Evolutionary conservation across 176 grass and related monocot species (phyloP), one percentile per base, ranked within the genome.

Genomic region (Avena sativa): DNA sequence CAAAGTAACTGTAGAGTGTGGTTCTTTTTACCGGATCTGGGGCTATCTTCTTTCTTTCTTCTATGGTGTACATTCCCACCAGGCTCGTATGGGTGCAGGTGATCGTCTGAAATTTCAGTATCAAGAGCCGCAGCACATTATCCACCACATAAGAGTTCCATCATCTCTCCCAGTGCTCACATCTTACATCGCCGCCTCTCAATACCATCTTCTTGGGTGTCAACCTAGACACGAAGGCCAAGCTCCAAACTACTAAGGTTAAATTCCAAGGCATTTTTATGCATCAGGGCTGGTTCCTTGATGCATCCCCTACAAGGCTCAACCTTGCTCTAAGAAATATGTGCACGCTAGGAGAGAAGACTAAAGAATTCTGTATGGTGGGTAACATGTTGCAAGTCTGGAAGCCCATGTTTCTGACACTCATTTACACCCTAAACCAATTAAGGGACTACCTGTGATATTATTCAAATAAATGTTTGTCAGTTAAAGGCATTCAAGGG

Each of bases 321-420:
- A 69, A 17, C 66, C 66, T 17, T 69, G 32, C 8, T 69, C 8
- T 40, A 69, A 69, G 32, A 34, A 69, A 69, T 34, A 69, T 69
- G 66, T 8, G 36, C 16, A 69, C 17, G 66, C 32, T 69, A 69
- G 66, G 34, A 69, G 66, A 69, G 66, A 69, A 69, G 66, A 69
- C 32, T 40, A 69, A 40, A 69, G 32, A 69, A 40, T 69, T 40
- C 15, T 40, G 15, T 69, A 38, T 69, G 34, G 32, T 69, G 16
- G 7, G 15, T 69, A 69, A 69, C 28, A 38, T 19, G 15, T 17
- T 69, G 15, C 32, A 69, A 69, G 66, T 17, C 32, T 68, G 38
- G 32, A 69, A 34, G 36, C 32, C 34, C 14, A 16, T 67, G 64
- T 32, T 69, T 38, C 15, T 40, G 66, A 19, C 34, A 69, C 34